Percentiles rank a stretch among this genome's conserved stretches.
Evolutionary conservation across 495 filamentous ascomycete species (phyloP).

Genomic region (Chlorociboria aeruginascens): DNA sequence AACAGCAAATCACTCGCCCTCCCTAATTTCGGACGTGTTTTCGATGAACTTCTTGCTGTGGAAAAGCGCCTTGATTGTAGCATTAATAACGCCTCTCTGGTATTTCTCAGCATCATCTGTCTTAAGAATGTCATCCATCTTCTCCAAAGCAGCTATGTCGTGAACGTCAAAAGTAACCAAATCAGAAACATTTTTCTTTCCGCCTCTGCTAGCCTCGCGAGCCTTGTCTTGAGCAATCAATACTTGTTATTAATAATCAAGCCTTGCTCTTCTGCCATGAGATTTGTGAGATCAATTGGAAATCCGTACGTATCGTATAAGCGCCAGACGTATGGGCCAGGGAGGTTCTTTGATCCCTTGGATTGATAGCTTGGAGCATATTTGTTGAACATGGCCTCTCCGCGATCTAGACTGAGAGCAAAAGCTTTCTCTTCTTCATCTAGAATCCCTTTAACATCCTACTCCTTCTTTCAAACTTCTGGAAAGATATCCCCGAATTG

Average conservation of each 20-base stretch:
- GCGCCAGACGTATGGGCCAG: conserved; percentile 84
- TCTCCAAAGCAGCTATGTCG: conserved; percentile 73
- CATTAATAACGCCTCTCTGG: conserved; percentile 50
- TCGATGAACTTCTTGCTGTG: conserved; percentile 59
- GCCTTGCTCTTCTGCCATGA: conserved; percentile 86
- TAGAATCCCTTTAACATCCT: conserved; percentile 80
- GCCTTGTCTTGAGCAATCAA: conserved; percentile 72
- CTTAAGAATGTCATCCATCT: conserved; percentile 57
- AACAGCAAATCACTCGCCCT: conserved; percentile 68
- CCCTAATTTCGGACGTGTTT: conserved; percentile 57
- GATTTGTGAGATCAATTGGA: conserved; percentile 78
- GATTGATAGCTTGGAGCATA: conserved; percentile 61
- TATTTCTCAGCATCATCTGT: conserved; percentile 58
- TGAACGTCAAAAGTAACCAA: conserved; percentile 82
- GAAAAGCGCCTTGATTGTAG: conserved; percentile 68
- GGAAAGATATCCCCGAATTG: conserved; percentile 90
- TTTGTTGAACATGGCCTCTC: conserved; percentile 83
- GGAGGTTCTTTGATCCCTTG: conserved; percentile 53
- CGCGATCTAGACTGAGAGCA: conserved; percentile 76
- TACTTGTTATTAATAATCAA: conserved; percentile 78
- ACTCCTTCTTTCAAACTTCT: conserved; percentile 68
- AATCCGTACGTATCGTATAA: conserved; percentile 95
- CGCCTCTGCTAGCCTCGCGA: conserved; percentile 79
- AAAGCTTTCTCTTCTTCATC: conserved; percentile 91
- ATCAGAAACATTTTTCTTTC: conserved; percentile 68